phyloP scores from a whole-genome alignment of 495 filamentous ascomycete genomes.

The Penicillium crystallinum region DNA sequence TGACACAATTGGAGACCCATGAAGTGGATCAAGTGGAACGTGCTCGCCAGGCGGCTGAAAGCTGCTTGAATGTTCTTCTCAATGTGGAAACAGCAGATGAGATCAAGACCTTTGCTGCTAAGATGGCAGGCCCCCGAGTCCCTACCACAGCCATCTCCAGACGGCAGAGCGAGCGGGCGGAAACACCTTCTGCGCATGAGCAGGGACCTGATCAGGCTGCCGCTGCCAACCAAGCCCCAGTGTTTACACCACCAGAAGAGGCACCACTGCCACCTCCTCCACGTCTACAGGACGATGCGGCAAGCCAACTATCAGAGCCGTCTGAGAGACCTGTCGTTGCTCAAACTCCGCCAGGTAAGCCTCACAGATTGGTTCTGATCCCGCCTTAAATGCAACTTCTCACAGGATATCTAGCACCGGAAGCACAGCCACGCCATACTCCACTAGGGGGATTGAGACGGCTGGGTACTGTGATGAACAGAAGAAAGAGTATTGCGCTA shows the following conservation, averaged over 20 bases:
- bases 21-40: slow-evolving; percentile 84
- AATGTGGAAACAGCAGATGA: slow-evolving; percentile 86
- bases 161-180: slow-evolving; percentile 16
- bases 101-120: slow-evolving; percentile 76
- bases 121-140: slow-evolving; percentile 30
- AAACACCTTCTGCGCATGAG: slow-evolving; percentile 8
- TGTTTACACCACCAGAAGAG: slow-evolving; percentile 9
- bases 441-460: slow-evolving; percentile 55
- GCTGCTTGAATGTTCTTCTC: slow-evolving; percentile 76
- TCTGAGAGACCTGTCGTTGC: slow-evolving; percentile 34
- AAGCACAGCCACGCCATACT: slow-evolving; percentile 33
- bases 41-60: slow-evolving; percentile 68
- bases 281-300: slow-evolving; percentile 48
- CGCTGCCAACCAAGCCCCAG: slow-evolving; percentile 14
- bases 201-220: slow-evolving; percentile 5
- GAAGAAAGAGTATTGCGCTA: slow-evolving; percentile 47
- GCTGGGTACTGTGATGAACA: slow-evolving; percentile 74
- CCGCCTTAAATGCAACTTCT: not conserved
- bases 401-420: slow-evolving; percentile 22
- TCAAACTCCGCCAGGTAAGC: slow-evolving; percentile 45
- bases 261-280: slow-evolving; percentile 39
- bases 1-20: slow-evolving; percentile 90
- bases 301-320: slow-evolving; percentile 52
- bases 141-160: slow-evolving; percentile 11
- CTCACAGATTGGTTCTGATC: not conserved